Evolutionary conservation across 805 yeast genomes (phyloP).

Genomic region (Pichia scutulata): DNA sequence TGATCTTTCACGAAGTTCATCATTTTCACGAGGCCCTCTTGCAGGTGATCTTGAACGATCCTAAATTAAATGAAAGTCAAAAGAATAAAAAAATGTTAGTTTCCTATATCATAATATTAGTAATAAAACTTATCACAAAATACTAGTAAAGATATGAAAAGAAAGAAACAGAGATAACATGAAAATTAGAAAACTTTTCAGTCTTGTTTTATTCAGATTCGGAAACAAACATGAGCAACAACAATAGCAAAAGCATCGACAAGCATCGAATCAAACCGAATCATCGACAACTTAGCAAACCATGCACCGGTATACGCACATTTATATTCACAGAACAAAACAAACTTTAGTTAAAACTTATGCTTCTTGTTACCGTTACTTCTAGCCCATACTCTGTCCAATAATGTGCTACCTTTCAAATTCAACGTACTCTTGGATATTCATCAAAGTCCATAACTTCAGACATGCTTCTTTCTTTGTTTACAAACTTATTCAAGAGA

Average conservation of each 20-base stretch:
- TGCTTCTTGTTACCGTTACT: not conserved
- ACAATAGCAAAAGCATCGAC: not conserved
- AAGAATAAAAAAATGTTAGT: conserved; percentile 5
- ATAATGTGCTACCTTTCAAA: not conserved
- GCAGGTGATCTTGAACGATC: conserved; percentile 28
- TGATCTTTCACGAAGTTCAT: conserved; percentile 22
- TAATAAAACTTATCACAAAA: not conserved
- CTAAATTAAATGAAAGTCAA: conserved; percentile 10
- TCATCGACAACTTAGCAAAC: not conserved
- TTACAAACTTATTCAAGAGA: not conserved
- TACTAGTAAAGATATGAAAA: not conserved
- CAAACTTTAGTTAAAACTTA: not conserved
- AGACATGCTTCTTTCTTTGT: conserved; percentile 31
- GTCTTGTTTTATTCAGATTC: not conserved
- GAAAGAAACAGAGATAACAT: not conserved
- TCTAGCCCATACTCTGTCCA: conserved; percentile 1
- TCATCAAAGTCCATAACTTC: conserved; percentile 60
- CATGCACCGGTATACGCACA: not conserved
- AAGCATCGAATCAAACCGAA: not conserved
- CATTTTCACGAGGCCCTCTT: conserved; percentile 18
- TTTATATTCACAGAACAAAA: not conserved
- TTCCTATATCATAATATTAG: not conserved
- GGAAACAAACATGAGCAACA: not conserved
- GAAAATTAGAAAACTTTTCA: not conserved
- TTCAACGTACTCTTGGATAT: conserved; percentile 42